Evolutionary conservation across 108 stramenopile genomes (phyloP).

Genomic region (Discostella stelligeroides): DNA sequence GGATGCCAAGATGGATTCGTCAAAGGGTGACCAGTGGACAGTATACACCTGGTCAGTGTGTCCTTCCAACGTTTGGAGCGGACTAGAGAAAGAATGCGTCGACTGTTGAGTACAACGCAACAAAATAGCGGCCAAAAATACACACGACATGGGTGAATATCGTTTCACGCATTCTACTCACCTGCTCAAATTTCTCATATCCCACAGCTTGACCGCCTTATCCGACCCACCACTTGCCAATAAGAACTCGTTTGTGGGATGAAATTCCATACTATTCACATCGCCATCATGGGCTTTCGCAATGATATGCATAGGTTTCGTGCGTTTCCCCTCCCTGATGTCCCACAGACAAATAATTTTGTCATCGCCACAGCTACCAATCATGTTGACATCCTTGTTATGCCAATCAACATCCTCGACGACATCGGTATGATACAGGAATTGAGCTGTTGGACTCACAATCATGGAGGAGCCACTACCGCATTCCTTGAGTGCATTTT

Average conservation of each 20-base stretch:
- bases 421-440: slow-evolving; percentile 84
- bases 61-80: slow-evolving; percentile 83
- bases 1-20: slow-evolving; percentile 90
- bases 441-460: slow-evolving; percentile 26
- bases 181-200: slow-evolving; percentile 91
- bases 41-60: slow-evolving; percentile 92
- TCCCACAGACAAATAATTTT: slow-evolving; percentile 87
- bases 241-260: slow-evolving; percentile 87
- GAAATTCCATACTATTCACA: slow-evolving; percentile 91
- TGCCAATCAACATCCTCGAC: slow-evolving; percentile 99
- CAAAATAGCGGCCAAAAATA: too few relatives aligned
- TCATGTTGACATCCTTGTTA: slow-evolving; percentile 76
- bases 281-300: slow-evolving; percentile 81
- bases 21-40: slow-evolving; percentile 92
- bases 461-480: slow-evolving; percentile 45
- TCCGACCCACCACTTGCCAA: slow-evolving; percentile 92
- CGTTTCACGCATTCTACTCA: too few relatives aligned
- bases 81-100: slow-evolving; percentile 19
- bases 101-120: too few relatives aligned
- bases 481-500: slow-evolving; percentile 24
- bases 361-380: slow-evolving; percentile 96
- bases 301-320: slow-evolving; percentile 49
- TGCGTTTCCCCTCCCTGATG: slow-evolving; percentile 54
- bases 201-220: slow-evolving; percentile 93
- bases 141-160: not conserved